Evolutionary conservation across 2,329 filamentous ascomycete genomes (phyloP).

Genomic region (Fonsecaea monophora): DNA sequence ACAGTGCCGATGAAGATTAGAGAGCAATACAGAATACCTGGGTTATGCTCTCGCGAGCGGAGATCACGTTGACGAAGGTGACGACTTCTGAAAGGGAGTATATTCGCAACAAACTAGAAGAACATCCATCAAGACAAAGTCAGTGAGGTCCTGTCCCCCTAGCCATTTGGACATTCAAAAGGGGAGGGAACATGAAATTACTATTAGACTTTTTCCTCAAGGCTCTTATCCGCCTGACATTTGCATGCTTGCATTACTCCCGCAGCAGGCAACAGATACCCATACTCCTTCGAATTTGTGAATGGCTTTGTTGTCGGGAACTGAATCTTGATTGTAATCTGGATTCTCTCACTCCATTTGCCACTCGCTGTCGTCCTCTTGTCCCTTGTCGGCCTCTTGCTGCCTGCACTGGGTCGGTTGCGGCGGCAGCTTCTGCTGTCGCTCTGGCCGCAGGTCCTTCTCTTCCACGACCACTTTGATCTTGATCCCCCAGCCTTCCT

Average conservation of each 20-base stretch:
- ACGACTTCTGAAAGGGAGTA: no score
- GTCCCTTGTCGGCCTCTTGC: background rate
- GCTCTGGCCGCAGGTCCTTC: background rate
- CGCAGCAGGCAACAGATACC: background rate
- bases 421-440: background rate
- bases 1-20: slow-evolving; percentile 2
- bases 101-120: no score
- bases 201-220: background rate
- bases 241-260: background rate
- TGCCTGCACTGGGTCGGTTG: background rate
- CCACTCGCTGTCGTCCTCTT: background rate
- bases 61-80: no score
- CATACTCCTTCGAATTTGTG: background rate
- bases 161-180: no score
- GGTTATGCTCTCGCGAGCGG: no score
- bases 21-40: background rate
- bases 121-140: no score
- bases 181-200: background rate
- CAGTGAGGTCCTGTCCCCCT: no score
- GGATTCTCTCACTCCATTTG: background rate
- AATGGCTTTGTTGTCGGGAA: background rate
- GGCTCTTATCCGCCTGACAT: background rate
- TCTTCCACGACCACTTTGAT: slow-evolving; percentile 33
- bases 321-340: background rate
- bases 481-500: slow-evolving; percentile 36